Evolutionary conservation across 768 basidiomycete genomes (phyloP), one percentile per base, ranked within the genome.

Genomic region (Mycena vitilis): DNA sequence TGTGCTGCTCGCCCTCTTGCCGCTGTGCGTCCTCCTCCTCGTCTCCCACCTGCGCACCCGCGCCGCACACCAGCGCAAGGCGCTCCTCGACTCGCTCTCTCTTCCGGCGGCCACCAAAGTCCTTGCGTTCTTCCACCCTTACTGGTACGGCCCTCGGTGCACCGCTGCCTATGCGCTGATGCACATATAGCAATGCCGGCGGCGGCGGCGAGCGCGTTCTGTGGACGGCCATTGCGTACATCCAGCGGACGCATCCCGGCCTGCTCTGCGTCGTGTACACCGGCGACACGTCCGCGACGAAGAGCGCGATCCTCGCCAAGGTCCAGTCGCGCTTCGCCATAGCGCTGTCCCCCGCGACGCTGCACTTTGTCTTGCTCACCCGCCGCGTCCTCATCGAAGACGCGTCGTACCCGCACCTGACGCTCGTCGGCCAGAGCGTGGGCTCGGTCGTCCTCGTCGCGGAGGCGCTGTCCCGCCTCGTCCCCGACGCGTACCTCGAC

Each of bases 171-270:
- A 30, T 30, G 30, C 30, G 2, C 78, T 84, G 76, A 83, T 81
- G 79, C 76, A 78, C 77, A 66, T 70, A 74, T 63, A 87, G 97
- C 75, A 98, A 99, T 84, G 96, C 96, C 45, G 96, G 97, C 0
- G 97, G 97, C 12, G 98, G 97, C 34, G 97, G 98, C 0, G 97
- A 99, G 79, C 89, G 96, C 1, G 98, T 99, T 1, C 81, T 99
- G 0, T 98, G 96, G 96, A 91, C 93, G 0, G 96, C 95, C 1
- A 86, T 98, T 38, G 86, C 90, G 0, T 86, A 89, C 67, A 81
- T 94, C 59, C 96, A 98, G 74, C 84, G 87, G 23, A 83, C 85
- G 18, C 86, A 92, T 65, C 86, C 85, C 5, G 81, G 91, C 64
- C 77, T 91, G 9, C 76, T 97, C 42, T 91, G 84, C 62, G 86